phyloP scores from a whole-genome alignment of 2,329 filamentous ascomycete species.

The Pseudonectria foliicola region DNA sequence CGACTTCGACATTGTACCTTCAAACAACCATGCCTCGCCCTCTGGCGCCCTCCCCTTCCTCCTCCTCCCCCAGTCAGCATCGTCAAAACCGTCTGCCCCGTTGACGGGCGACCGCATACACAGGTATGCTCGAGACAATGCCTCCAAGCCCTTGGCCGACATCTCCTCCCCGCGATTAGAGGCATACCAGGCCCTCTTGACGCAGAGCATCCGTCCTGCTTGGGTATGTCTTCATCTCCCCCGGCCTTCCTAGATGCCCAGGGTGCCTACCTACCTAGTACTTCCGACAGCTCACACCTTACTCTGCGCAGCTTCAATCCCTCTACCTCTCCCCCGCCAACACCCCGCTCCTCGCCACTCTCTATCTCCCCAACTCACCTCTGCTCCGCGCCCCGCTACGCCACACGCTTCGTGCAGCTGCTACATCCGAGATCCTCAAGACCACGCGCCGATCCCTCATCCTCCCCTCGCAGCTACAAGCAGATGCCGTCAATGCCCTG shows the following conservation, averaged over 20 bases:
- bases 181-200: constrained; percentile 71
- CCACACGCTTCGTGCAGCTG: constrained; percentile 63
- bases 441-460: constrained; percentile 36
- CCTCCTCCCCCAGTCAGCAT: constrained; percentile 42
- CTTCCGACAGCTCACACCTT: constrained; percentile 8
- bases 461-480: constrained; percentile 32
- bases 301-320: constrained; percentile 59
- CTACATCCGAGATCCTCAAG: constrained; percentile 66
- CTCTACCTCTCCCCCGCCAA: constrained; percentile 72
- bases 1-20: constrained; percentile 58
- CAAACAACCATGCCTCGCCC: constrained; percentile 90
- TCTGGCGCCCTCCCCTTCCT: constrained; percentile 85
- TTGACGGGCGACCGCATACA: constrained; percentile 50
- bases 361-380: constrained; percentile 65
- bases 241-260: too few relatives aligned
- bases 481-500: constrained; percentile 38
- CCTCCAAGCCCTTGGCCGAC: constrained; percentile 35
- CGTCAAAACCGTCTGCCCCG: constrained; percentile 45
- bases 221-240: constrained; percentile 52
- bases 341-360: constrained; percentile 56
- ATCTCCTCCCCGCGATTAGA: constrained; percentile 53
- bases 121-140: constrained; percentile 54
- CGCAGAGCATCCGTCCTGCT: constrained; percentile 71
- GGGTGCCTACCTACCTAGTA: too few relatives aligned
- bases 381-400: constrained; percentile 58